Evolutionary conservation across 805 yeast genomes (phyloP).

Genomic region (Cyberlindnera misumaiensis): DNA sequence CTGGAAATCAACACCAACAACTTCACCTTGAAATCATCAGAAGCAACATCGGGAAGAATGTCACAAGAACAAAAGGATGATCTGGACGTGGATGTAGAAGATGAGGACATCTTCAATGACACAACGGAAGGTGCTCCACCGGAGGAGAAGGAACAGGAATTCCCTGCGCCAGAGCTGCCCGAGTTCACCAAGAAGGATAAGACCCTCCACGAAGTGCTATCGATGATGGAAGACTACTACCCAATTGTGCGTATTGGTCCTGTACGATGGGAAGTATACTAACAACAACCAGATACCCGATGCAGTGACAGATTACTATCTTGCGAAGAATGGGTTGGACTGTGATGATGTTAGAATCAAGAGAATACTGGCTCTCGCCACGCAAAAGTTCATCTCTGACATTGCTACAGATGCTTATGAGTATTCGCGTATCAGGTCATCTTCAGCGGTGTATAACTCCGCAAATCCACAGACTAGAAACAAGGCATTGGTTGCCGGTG

Average conservation of each 20-base stretch:
- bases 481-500: constrained; percentile 66
- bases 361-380: constrained; percentile 84
- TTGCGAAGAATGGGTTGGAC: constrained; percentile 79
- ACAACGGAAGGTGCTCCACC: constrained; percentile 9
- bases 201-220: constrained; percentile 75
- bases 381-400: constrained; percentile 91
- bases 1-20: no score
- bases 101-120: constrained; percentile 23
- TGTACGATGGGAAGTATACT: not conserved
- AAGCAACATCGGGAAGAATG: not conserved
- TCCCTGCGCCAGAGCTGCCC: constrained; percentile 38
- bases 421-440: constrained; percentile 85
- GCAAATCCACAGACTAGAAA: constrained; percentile 84
- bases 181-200: constrained; percentile 73
- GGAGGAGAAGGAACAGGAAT: constrained; percentile 1
- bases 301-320: constrained; percentile 88
- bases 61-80: constrained; percentile 4
- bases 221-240: constrained; percentile 87
- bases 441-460: constrained; percentile 78
- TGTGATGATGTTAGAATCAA: constrained; percentile 64
- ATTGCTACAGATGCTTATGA: constrained; percentile 96
- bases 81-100: constrained; percentile 21
- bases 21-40: not conserved
- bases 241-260: constrained; percentile 44
- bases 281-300: constrained; percentile 59